Percentiles rank a stretch among this genome's conserved stretches.
These are phyloP conservation scores for Ramaria sp. DNA, from an alignment of 768 basidiomycete genomes.

Conservation along the genomic window DNA sequence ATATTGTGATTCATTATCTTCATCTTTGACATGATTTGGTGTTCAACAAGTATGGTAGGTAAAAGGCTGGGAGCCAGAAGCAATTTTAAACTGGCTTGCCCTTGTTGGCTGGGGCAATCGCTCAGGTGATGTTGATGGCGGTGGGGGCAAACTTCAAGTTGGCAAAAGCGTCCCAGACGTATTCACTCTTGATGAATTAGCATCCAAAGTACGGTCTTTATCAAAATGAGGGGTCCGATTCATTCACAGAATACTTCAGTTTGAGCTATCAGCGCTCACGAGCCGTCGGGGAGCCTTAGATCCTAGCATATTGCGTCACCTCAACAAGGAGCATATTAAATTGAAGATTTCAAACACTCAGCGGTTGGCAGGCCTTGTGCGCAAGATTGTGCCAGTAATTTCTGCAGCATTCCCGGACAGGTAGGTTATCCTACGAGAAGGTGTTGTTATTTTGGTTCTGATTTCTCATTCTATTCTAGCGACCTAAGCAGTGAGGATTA, in stretches of 20 bases:
- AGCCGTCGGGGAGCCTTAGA: slow-evolving; percentile 80
- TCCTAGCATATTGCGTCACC: slow-evolving; percentile 64
- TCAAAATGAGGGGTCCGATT: not conserved
- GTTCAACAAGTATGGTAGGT: slow-evolving; percentile 30
- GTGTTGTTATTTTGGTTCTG: not conserved
- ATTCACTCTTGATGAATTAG: slow-evolving; percentile 15
- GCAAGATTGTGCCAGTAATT: slow-evolving; percentile 40
- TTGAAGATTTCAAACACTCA: slow-evolving; percentile 37
- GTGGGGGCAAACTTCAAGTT: not conserved
- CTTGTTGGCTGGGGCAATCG: slow-evolving; percentile 86
- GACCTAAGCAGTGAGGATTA: slow-evolving; percentile 42
- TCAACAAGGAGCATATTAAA: slow-evolving; percentile 83
- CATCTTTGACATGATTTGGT: not conserved
- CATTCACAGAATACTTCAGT: slow-evolving; percentile 29
- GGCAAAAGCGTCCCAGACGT: slow-evolving; percentile 19
- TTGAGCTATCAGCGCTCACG: slow-evolving; percentile 66
- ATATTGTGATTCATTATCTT: slow-evolving; percentile 42
- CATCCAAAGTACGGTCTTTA: slow-evolving; percentile 34
- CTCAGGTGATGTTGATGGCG: slow-evolving; percentile 10
- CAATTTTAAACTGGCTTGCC: slow-evolving; percentile 87
- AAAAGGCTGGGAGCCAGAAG: slow-evolving; percentile 83
- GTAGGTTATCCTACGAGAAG: slow-evolving; percentile 23
- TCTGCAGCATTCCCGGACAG: slow-evolving; percentile 48
- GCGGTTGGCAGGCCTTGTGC: slow-evolving; percentile 43
- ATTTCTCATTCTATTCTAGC: slow-evolving; percentile 18